These are phyloP conservation scores for Volutella citrinella DNA, from an alignment of 2,329 filamentous ascomycete species.

Conservation along the genomic window DNA sequence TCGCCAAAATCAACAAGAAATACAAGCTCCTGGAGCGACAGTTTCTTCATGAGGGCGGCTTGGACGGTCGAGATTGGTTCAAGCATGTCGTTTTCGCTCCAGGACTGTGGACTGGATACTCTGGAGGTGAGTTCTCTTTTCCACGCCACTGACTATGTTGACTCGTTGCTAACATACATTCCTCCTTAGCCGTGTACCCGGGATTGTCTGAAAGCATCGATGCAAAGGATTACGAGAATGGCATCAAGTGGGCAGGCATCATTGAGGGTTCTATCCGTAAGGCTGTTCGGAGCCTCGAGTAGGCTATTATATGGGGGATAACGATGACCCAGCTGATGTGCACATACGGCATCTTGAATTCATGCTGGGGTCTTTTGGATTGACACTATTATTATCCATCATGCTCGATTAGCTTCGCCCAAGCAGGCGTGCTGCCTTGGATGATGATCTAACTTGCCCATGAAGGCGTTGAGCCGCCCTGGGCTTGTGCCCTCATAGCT, in stretches of 20 bases:
- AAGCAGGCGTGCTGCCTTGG: no score
- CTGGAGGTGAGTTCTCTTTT: slow-evolving; percentile 56
- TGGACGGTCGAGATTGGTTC: slow-evolving; percentile 83
- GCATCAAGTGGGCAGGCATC: slow-evolving; percentile 57
- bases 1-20: slow-evolving; percentile 69
- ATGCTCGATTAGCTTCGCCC: no score
- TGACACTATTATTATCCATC: no score
- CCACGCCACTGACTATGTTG: no score
- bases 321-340: no score
- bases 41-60: slow-evolving; percentile 71
- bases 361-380: no score
- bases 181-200: slow-evolving; percentile 58
- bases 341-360: no score
- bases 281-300: slow-evolving; percentile 40
- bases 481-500: no score
- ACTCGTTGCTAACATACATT: slow-evolving; percentile 5
- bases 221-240: slow-evolving; percentile 54
- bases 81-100: slow-evolving; percentile 95
- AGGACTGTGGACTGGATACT: slow-evolving; percentile 86
- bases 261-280: slow-evolving; percentile 49
- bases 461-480: no score
- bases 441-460: no score
- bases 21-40: slow-evolving; percentile 82
- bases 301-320: no score
- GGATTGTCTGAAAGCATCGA: slow-evolving; percentile 63